phyloP scores from a whole-genome alignment of 257 asterid genomes.

The Solanum arcanum region DNA sequence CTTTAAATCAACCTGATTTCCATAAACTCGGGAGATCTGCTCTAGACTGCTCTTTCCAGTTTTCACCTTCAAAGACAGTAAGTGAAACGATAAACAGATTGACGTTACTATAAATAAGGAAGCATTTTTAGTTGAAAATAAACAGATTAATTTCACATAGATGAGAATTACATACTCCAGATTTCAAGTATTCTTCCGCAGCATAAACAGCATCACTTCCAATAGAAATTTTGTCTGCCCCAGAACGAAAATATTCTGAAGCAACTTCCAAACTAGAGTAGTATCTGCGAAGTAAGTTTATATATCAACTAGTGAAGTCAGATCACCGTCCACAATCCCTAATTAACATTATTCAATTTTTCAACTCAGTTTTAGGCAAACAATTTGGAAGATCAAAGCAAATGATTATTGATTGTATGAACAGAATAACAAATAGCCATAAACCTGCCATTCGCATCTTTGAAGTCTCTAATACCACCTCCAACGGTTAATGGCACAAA shows the following conservation, averaged over 20 bases:
- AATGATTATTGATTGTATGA: background rate
- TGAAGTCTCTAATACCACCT: slow-evolving; percentile 92
- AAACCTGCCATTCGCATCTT: slow-evolving; percentile 80
- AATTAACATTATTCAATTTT: background rate
- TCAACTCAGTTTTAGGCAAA: background rate
- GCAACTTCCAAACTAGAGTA: slow-evolving; percentile 98
- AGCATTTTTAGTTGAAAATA: background rate
- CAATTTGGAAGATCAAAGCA: background rate
- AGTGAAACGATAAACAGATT: background rate
- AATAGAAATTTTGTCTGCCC: slow-evolving; percentile 92
- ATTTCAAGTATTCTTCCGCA: slow-evolving; percentile 75
- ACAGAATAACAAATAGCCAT: background rate
- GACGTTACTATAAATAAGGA: background rate
- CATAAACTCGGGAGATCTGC: slow-evolving; percentile 88
- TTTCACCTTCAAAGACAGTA: slow-evolving; percentile 42
- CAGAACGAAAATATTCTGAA: slow-evolving; percentile 94
- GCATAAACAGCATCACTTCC: slow-evolving; percentile 99
- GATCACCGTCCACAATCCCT: background rate
- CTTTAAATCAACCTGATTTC: slow-evolving; percentile 57
- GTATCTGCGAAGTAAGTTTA: slow-evolving; percentile 31
- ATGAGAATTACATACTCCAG: slow-evolving; percentile 40
- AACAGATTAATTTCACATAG: background rate
- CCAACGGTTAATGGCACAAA: slow-evolving; percentile 95
- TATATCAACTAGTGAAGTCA: background rate
- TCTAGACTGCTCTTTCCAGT: slow-evolving; percentile 89